Evolutionary conservation across 352 stramenopile species (phyloP).

Genomic region (Stephanocyclus meneghinianus): DNA sequence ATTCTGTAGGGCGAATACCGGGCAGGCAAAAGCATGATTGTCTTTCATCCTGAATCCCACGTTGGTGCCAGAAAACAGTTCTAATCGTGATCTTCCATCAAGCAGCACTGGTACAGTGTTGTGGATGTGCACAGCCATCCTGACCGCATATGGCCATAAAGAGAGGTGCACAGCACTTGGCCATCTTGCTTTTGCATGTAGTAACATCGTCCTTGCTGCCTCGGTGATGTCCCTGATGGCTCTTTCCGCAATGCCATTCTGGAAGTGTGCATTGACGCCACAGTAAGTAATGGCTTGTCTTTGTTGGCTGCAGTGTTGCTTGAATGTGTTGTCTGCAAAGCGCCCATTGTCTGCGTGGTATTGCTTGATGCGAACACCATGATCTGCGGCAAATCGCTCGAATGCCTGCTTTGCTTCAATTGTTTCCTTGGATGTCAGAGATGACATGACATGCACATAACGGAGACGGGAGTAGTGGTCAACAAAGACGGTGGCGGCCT

Average conservation of each 20-base stretch:
- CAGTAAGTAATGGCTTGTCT: neutral
- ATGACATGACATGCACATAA: conserved; percentile 31
- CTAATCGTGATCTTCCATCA: conserved; percentile 14
- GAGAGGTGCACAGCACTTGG: conserved; percentile 27
- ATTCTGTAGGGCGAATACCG: conserved; percentile 25
- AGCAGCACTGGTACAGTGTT: conserved; percentile 28
- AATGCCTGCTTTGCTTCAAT: conserved; percentile 48
- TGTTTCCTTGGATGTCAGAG: conserved; percentile 25
- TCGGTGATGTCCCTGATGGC: conserved; percentile 48
- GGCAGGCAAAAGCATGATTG: conserved; percentile 39
- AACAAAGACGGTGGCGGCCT: conserved; percentile 5
- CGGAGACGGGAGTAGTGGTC: neutral
- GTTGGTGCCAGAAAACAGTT: conserved; percentile 38
- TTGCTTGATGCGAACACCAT: conserved; percentile 30
- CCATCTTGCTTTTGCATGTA: conserved; percentile 42
- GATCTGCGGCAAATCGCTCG: conserved; percentile 14
- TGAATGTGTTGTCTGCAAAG: conserved; percentile 21
- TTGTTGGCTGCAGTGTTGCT: conserved; percentile 1
- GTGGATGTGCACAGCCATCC: conserved; percentile 34
- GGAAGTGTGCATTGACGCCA: conserved; percentile 27
- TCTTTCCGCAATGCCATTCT: conserved; percentile 40
- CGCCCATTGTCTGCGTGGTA: conserved; percentile 57
- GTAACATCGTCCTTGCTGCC: conserved; percentile 43
- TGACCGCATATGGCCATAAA: conserved; percentile 56
- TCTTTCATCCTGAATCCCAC: conserved; percentile 22